phyloP scores from a whole-genome alignment of 1,284 basidiomycete species.

The Pseudomicrostroma phylloplanum region DNA sequence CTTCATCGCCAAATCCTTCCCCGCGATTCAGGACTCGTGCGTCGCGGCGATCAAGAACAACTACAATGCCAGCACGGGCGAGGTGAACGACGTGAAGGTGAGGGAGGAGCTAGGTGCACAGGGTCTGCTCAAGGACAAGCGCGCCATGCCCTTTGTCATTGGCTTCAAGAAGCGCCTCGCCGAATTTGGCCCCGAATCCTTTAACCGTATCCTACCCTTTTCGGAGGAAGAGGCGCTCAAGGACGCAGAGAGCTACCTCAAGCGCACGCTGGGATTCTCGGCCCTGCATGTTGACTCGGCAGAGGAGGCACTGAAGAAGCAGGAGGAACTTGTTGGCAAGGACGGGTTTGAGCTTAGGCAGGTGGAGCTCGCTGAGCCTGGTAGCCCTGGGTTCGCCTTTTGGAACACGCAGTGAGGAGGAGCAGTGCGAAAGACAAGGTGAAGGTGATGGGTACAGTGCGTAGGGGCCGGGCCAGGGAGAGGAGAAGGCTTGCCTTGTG shows the following conservation, averaged over 20 bases:
- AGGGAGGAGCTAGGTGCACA: conserved; percentile 64
- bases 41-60: conserved; percentile 69
- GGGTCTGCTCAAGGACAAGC: conserved; percentile 93
- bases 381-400: conserved; percentile 39
- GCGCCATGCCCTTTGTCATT: conserved; percentile 89
- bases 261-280: conserved; percentile 70
- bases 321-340: conserved; percentile 56
- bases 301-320: conserved; percentile 59
- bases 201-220: conserved; percentile 81
- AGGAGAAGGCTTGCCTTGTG: too few relatives aligned
- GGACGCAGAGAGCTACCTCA: conserved; percentile 60
- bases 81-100: conserved; percentile 77
- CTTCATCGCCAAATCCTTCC: conserved; percentile 84
- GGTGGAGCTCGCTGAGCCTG: conserved; percentile 81
- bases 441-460: too few relatives aligned
- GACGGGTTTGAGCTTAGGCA: conserved; percentile 63
- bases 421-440: too few relatives aligned
- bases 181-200: conserved; percentile 72
- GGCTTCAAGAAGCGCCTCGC: conserved; percentile 85
- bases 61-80: conserved; percentile 61
- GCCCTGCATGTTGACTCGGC: conserved; percentile 66
- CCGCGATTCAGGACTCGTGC: conserved; percentile 83
- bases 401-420: background rate
- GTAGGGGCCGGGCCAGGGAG: too few relatives aligned
- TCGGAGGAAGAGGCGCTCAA: conserved; percentile 72